A percentile compares a stretch with the other conserved stretches of the same genome.
These are phyloP conservation scores for Filosporella fistucella DNA, from an alignment of 495 filamentous ascomycete genomes.

Conservation along the genomic window DNA sequence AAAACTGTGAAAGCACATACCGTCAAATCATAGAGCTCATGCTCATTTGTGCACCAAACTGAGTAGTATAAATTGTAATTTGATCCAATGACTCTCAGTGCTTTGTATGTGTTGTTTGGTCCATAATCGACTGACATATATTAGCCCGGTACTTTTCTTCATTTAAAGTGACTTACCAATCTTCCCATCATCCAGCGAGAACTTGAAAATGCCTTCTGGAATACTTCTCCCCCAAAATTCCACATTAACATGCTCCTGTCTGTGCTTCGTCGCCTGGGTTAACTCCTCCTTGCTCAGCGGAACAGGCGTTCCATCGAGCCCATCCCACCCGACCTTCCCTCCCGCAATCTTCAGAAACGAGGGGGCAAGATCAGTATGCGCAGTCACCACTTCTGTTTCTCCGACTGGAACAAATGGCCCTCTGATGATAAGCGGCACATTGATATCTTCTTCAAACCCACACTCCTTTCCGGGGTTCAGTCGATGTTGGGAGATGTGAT, in stretches of 20 bases:
- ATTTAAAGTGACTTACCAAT: conserved; percentile 3
- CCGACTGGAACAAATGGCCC: conserved; percentile 47
- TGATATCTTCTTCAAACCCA: conserved; percentile 64
- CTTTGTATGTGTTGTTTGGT: conserved; percentile 56
- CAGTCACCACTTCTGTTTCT: conserved; percentile 43
- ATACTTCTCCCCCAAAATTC: conserved; percentile 54
- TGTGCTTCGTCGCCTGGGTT: background rate
- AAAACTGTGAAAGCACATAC: conserved; percentile 26
- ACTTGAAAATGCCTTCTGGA: conserved; percentile 37
- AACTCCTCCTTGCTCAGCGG: conserved; percentile 29
- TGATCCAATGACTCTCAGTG: conserved; percentile 42
- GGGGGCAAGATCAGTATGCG: conserved; percentile 62
- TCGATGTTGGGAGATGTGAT: conserved; percentile 66
- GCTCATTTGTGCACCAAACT: conserved; percentile 58
- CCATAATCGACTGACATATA: conserved; percentile 15
- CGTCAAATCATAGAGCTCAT: conserved; percentile 54
- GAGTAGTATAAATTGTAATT: conserved; percentile 55
- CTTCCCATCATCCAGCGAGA: conserved; percentile 16
- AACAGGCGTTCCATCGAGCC: conserved; percentile 53
- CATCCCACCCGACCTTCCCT: conserved; percentile 31
- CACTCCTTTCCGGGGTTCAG: conserved; percentile 62
- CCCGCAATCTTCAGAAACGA: conserved; percentile 52
- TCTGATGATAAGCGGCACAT: conserved; percentile 56
- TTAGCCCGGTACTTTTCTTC: background rate
- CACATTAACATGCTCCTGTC: conserved; percentile 54